Evolutionary conservation across 768 basidiomycete species (phyloP).

Genomic region (Tubosaeta brunneosetosa): DNA sequence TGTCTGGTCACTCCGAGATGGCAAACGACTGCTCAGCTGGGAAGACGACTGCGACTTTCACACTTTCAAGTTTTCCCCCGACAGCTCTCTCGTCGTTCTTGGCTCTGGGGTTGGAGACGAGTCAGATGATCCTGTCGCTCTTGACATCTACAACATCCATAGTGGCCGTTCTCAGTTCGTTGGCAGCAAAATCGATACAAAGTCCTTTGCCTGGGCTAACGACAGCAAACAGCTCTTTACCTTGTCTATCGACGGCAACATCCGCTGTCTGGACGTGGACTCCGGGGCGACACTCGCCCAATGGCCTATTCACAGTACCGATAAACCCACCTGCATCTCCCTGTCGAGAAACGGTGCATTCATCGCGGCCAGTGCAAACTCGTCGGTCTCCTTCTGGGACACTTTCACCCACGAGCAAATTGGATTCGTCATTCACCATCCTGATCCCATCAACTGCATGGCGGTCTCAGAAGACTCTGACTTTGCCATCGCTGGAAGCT

Average conservation of each 20-base stretch:
- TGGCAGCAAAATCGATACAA: background rate
- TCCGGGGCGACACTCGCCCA: background rate
- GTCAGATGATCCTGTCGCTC: background rate
- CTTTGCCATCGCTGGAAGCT: background rate
- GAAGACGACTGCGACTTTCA: background rate
- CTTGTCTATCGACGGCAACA: background rate
- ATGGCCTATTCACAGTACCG: background rate
- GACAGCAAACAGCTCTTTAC: background rate
- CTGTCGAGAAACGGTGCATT: background rate
- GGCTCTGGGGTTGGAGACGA: background rate
- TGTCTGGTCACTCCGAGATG: background rate
- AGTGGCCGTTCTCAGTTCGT: background rate
- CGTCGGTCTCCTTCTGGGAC: constrained; percentile 8
- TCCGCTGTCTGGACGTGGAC: background rate
- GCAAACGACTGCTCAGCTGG: background rate
- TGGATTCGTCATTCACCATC: background rate
- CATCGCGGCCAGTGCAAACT: background rate
- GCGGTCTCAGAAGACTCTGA: constrained; percentile 1
- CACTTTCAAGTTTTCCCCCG: background rate
- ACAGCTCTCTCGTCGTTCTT: background rate
- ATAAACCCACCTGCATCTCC: background rate
- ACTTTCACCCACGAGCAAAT: constrained; percentile 1
- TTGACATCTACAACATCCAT: background rate
- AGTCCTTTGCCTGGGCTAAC: constrained; percentile 1
- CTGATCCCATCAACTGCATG: background rate